phyloP scores from a whole-genome alignment of 2,329 filamentous ascomycete species.

The Microsporum audouinii region DNA sequence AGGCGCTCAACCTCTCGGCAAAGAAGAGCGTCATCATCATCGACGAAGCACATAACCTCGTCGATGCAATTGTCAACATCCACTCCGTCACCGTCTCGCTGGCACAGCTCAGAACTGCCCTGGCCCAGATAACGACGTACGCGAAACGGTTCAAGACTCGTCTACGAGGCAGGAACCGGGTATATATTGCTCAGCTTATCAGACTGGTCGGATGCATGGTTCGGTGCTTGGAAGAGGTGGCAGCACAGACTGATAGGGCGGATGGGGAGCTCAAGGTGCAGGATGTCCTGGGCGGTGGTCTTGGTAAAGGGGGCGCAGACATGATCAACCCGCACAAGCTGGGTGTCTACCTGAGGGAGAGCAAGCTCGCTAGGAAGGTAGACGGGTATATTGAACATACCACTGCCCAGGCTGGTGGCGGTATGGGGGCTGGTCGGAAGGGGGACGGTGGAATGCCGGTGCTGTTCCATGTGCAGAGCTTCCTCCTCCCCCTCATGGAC shows the following conservation, averaged over 20 bases:
- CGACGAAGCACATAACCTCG: slow-evolving; percentile 94
- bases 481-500: slow-evolving; percentile 76
- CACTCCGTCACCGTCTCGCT: slow-evolving; percentile 69
- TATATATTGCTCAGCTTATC: slow-evolving; percentile 80
- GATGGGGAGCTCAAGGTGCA: slow-evolving; percentile 62
- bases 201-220: slow-evolving; percentile 70
- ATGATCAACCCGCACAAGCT: slow-evolving; percentile 92
- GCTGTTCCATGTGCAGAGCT: slow-evolving; percentile 52
- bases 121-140: slow-evolving; percentile 68
- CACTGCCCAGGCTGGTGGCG: slow-evolving; percentile 27
- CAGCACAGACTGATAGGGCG: slow-evolving; percentile 34
- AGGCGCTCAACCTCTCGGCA: slow-evolving; percentile 74
- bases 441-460: slow-evolving; percentile 38
- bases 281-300: slow-evolving; percentile 62
- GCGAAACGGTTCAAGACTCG: slow-evolving; percentile 78
- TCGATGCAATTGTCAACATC: slow-evolving; percentile 83
- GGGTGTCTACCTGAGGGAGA: slow-evolving; percentile 76
- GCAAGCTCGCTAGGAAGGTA: slow-evolving; percentile 86
- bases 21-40: slow-evolving; percentile 88
- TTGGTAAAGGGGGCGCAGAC: slow-evolving; percentile 52
- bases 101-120: slow-evolving; percentile 58
- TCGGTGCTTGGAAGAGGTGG: slow-evolving; percentile 50
- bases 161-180: slow-evolving; percentile 79
- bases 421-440: background rate
- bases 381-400: slow-evolving; percentile 63